A percentile compares a stretch with the other conserved stretches of the same genome.
Conservation (phyloP, 306 rosid species). For the Quercus wislizeni region DNA sequence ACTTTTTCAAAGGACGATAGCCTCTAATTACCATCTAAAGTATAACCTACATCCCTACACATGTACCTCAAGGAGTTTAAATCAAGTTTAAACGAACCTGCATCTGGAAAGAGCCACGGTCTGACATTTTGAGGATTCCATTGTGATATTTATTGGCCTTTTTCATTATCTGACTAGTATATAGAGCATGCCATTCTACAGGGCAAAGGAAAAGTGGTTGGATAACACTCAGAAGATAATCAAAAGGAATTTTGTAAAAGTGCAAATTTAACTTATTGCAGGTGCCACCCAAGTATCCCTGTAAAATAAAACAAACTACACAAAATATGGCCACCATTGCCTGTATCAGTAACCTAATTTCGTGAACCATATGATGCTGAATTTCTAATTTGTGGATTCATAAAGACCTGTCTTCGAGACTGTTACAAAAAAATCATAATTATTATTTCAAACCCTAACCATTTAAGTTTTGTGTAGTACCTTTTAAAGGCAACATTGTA, state of each 20-base stretch:
- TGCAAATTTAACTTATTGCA: background rate
- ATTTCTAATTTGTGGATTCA: background rate
- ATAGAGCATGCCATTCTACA: conserved; percentile 37
- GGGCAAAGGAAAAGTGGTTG: background rate
- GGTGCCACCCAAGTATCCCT: background rate
- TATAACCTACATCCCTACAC: background rate
- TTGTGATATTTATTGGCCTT: conserved; percentile 30
- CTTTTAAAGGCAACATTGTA: background rate
- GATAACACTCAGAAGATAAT: background rate
- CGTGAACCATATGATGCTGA: background rate
- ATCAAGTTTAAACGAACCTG: conserved; percentile 21
- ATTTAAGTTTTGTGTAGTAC: background rate
- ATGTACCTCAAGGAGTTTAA: background rate
- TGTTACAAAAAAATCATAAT: background rate
- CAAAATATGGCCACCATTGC: background rate
- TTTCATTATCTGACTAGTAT: conserved; percentile 28
- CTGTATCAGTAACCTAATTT: background rate
- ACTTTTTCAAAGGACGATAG: background rate
- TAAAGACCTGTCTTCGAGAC: background rate
- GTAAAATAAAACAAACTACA: background rate
- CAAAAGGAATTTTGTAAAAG: background rate
- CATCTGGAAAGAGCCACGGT: conserved; percentile 21
- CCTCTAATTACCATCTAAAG: background rate
- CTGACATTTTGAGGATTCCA: conserved; percentile 23
- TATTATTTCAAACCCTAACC: background rate